Evolutionary conservation across 495 filamentous ascomycete species (phyloP), one percentile per base, ranked within the genome.

Genomic region (Achaetomiella virescens): DNA sequence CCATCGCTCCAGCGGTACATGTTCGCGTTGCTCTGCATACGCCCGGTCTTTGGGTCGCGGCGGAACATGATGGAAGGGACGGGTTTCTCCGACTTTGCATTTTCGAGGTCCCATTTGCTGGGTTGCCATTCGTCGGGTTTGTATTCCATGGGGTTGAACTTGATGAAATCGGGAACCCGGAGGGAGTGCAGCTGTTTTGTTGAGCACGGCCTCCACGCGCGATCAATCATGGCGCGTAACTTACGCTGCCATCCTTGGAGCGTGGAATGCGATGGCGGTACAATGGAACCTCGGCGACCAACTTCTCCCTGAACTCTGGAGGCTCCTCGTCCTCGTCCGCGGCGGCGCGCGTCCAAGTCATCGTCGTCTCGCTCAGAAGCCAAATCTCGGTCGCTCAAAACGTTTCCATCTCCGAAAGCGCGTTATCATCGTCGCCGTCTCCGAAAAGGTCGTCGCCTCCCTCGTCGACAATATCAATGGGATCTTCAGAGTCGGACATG

Each of bases 1-100:
- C 89, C 89, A 63, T 95, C 89, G 55, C 86, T 87, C 90, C 90
- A 95, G 56, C 79, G 81, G 53, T 90, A 81, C 25, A 92, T 74
- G 43, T 86, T 81, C 6, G 89, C 80, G 66, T 93, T 93, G 35
- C 87, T 91, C 62, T 87, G 81, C 11, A 90, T 72, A 35, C 79
- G 67, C 49, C 70, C 70, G 0, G 73, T 76, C 22, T 67, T 64
- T 0, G 66, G 59, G 42, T 78, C 70, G 42, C 69, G 70, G 35
- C 70, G 70, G 58, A 69, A 74, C 22, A 75, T 69, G 42, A 72
- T 65, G 6, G 69, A 58, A 18, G 69, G 70, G 25, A 72, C 65
- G 15, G 71, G 73, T 47, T 65, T 67, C 11, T 73, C 70, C 36
- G 63, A 58, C 3, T 54, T 61, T 25, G 71, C 69, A 48, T 79